A percentile compares a stretch with the other conserved stretches of the same genome.
Evolutionary conservation across 257 asterid species (phyloP).

Genomic region (Solanum ossicruentum): DNA sequence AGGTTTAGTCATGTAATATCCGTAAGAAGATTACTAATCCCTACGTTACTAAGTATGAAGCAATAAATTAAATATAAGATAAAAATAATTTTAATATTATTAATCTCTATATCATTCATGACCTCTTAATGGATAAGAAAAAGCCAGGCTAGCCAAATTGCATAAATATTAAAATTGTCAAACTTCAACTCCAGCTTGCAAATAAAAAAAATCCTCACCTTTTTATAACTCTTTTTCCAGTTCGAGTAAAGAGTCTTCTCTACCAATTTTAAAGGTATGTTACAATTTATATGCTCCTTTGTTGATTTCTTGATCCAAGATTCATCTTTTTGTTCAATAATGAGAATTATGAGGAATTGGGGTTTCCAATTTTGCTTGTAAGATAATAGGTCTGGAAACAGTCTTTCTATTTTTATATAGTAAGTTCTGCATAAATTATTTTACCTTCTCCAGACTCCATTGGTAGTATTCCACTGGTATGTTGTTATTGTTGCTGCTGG

Average conservation of each 20-base stretch:
- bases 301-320: neutral
- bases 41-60: too few relatives aligned
- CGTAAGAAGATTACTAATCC: neutral
- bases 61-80: too few relatives aligned
- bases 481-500: too few relatives aligned
- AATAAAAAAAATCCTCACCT: neutral
- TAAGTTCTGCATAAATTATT: too few relatives aligned
- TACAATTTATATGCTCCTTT: neutral
- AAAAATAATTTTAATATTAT: too few relatives aligned
- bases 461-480: too few relatives aligned
- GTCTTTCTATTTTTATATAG: too few relatives aligned
- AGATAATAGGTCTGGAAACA: too few relatives aligned
- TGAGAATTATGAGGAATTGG: neutral
- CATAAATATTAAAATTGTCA: neutral
- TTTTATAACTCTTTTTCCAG: neutral
- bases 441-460: too few relatives aligned
- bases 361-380: neutral
- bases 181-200: neutral
- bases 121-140: neutral
- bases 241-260: neutral
- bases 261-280: neutral
- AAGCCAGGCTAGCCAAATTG: neutral
- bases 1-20: neutral
- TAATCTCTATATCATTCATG: too few relatives aligned
- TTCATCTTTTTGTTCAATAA: neutral